Evolutionary conservation across 2,329 filamentous ascomycete genomes (phyloP).

Genomic region (Xylaria sp.): DNA sequence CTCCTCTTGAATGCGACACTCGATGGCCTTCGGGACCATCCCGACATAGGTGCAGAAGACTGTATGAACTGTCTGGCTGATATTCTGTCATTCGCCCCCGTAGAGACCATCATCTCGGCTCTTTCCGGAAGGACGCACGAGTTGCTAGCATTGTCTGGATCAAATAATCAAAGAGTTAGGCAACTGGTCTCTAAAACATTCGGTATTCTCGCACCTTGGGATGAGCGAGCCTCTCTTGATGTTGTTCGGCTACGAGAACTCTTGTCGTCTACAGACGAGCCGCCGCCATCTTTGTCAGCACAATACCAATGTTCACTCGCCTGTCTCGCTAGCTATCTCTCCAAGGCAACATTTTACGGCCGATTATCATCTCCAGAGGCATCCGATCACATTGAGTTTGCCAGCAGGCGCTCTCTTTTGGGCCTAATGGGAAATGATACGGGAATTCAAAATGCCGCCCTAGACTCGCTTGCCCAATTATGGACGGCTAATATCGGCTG

Average conservation of each 20-base stretch:
- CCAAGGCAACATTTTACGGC: slow-evolving; percentile 46
- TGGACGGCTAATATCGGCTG: slow-evolving; percentile 50
- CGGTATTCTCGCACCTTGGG: slow-evolving; percentile 80
- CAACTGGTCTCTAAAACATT: slow-evolving; percentile 75
- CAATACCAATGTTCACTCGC: slow-evolving; percentile 49
- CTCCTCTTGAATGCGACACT: slow-evolving; percentile 66
- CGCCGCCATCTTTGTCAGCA: slow-evolving; percentile 46
- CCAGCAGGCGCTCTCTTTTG: slow-evolving; percentile 38
- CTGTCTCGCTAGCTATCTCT: slow-evolving; percentile 47
- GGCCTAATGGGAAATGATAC: slow-evolving; percentile 39
- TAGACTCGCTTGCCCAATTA: slow-evolving; percentile 49
- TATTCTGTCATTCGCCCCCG: slow-evolving; percentile 48
- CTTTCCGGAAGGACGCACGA: slow-evolving; percentile 61
- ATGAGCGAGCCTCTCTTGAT: slow-evolving; percentile 54
- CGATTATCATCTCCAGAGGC: slow-evolving; percentile 35
- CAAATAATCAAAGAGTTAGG: slow-evolving; percentile 77
- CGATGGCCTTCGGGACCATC: slow-evolving; percentile 63
- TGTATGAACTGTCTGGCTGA: slow-evolving; percentile 46
- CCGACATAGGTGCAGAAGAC: slow-evolving; percentile 52
- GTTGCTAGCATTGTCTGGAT: slow-evolving; percentile 71
- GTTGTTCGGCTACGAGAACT: slow-evolving; percentile 53
- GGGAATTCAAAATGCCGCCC: slow-evolving; percentile 45
- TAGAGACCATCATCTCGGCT: slow-evolving; percentile 45
- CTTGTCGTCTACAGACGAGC: slow-evolving; percentile 43
- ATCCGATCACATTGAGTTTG: slow-evolving; percentile 44